Base-by-base conservation (phyloP, 2,329 filamentous ascomycete genomes). In the Paraphoma chrysanthemicola region DNA sequence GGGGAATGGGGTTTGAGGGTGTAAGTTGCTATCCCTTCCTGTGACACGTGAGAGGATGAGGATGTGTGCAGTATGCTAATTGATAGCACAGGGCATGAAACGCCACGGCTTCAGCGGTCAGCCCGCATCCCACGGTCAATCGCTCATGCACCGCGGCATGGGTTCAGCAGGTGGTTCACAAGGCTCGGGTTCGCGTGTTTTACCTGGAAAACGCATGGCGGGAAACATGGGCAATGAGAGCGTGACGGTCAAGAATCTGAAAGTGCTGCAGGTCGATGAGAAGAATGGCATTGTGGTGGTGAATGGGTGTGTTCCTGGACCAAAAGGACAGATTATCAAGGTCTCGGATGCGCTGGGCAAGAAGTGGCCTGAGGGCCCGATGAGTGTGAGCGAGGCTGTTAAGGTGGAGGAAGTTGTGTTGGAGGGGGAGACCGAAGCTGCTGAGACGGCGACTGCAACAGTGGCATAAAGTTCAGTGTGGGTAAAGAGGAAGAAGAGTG, bases 191-290 rank as follows among this genome's bases (percentile, higher is more conserved):
- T 96, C 92, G 61, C 88, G 95, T 79, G 94, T 99, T 23, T 82
- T 93, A 73, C 95, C 95, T 0, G 95, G 95, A 58, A 99, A 99
- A 87, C 95, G 93, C 81, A 99, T 99, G 95, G 88, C 95, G 3
- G 95, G 95, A 53, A 88, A 92, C 57, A 98, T 99, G 95, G 95
- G 95, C 62, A 91, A 90, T 64, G 86, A 96, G 78, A 88, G 87
- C 66, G 90, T 93, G 53, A 99, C 95, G 46, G 85, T 95, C 55
- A 93, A 97, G 84, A 97, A 96, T 79, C 81, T 98, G 68, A 91
- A 90, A 79, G 88, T 99, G 51, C 80, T 99, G 75, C 89, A 92
- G 82, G 89, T 97, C 33, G 93, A 98, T 79, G 85, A 88, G 68
- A 89, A 91, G 76, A 89, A 93, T 71, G 95, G 95, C 17, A 87